Evolutionary conservation across 1,284 basidiomycete species (phyloP).

Genomic region (Gomphus bonarii): DNA sequence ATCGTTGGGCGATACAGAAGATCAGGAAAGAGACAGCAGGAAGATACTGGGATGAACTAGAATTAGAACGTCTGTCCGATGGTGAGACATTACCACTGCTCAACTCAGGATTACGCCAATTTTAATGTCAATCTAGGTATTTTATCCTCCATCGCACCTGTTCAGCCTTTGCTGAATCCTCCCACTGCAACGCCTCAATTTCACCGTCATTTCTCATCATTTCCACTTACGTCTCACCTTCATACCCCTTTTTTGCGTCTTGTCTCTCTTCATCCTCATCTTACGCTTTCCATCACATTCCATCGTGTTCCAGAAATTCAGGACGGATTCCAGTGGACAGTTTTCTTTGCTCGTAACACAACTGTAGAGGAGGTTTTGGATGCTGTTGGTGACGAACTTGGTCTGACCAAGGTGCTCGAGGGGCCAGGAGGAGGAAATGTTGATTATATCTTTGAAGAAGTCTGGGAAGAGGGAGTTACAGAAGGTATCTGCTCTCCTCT

Average conservation of each 20-base stretch:
- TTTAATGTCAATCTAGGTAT: conserved; percentile 32
- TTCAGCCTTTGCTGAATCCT: conserved; percentile 44
- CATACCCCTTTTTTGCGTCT: conserved; percentile 60
- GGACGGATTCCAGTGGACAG: conserved; percentile 56
- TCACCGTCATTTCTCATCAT: conserved; percentile 57
- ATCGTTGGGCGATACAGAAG: conserved; percentile 57
- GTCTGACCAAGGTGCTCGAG: conserved; percentile 51
- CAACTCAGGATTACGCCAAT: conserved; percentile 2
- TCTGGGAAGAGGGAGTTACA: conserved; percentile 34
- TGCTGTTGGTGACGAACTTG: conserved; percentile 51
- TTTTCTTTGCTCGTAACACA: conserved; percentile 47
- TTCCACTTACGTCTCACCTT: conserved; percentile 60
- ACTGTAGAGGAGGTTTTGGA: conserved; percentile 47
- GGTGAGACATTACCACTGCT: conserved; percentile 31
- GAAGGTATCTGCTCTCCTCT: conserved; percentile 34
- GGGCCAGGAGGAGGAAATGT: conserved; percentile 49
- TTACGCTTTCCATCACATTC: conserved; percentile 49
- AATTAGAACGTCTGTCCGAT: conserved; percentile 50
- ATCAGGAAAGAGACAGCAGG: conserved; percentile 49
- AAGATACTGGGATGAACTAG: conserved; percentile 58
- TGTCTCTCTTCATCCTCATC: conserved; percentile 55
- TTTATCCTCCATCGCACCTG: conserved; percentile 31
- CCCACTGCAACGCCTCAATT: conserved; percentile 25
- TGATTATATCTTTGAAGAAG: conserved; percentile 61
- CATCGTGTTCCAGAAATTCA: conserved; percentile 69